Base-by-base conservation (phyloP, 345 rosid genomes). In the Passiflora organensis region DNA sequence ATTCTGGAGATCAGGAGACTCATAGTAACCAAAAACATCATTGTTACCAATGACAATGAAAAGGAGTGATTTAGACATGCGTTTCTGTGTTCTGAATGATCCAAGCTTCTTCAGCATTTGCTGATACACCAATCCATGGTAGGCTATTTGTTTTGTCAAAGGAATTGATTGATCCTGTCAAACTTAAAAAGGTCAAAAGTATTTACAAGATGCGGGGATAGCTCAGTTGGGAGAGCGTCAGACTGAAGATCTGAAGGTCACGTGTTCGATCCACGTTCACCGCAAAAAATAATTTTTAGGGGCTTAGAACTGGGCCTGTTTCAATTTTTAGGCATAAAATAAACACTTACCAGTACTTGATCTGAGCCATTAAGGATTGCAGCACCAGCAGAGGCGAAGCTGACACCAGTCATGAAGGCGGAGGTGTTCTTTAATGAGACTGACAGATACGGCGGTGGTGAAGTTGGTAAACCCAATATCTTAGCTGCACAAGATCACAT, bases 161-260 rank as follows among this genome's bases (percentile, higher is more conserved):
- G 88, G 79, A 2, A 86, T 63, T 0, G 80, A 45, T 34, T 84
- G 86, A 4, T 59, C n/a, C 84, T 80, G 13, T 1, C 10, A 45
- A 24, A 25, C 1, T 9, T 4, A 50, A 28, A 39, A 20, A 23
- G 13, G 19, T 13, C 0, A 41, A 12, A n/a, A 52, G 12, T 1
- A 11, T 17, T n/a, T n/a, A n/a, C n/a, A n/a, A 10, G 15, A 22
- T 44, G 91, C 81, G 89, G 89, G 87, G 89, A 78, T 84, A 87
- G 95, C 89, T 84, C 87, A 84, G 89, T 84, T 82, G 96, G 93
- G 96, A 82, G 87, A 84, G 95, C 93, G 80, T 87, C 87, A 84
- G 95, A 83, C 91, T 89, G 95, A 89, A 85, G 95, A 89, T 89
- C 91, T 85, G 89, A 83, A 85, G 95, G 96, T 76, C 95, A 80